These are phyloP conservation scores for Suaeda aralocaspica DNA, from an alignment of 148 eudicot species.

Conservation along the genomic window DNA sequence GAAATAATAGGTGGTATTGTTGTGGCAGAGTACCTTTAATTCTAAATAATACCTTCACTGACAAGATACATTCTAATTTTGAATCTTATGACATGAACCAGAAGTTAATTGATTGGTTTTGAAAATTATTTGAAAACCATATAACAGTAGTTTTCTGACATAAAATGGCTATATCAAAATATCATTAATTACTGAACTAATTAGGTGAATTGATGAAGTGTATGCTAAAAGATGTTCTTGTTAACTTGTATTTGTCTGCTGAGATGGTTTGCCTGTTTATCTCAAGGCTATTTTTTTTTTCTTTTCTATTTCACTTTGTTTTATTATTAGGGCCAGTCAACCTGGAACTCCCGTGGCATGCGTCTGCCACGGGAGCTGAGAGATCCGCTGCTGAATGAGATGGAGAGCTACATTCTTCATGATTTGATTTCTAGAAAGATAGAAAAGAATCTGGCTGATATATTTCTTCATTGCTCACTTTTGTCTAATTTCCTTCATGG, in stretches of 20 bases:
- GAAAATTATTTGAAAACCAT: too few species aligned
- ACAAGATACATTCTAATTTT: too few species aligned
- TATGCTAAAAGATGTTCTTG: background rate
- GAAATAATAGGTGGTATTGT: too few species aligned
- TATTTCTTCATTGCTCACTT: slow-evolving; percentile 59
- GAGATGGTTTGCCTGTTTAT: background rate
- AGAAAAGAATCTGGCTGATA: slow-evolving; percentile 51
- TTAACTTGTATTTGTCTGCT: background rate
- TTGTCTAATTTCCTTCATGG: slow-evolving; percentile 67
- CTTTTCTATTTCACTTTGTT: slow-evolving; percentile 9
- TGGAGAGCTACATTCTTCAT: slow-evolving; percentile 64
- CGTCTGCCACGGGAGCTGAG: slow-evolving; percentile 68
- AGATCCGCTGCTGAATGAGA: slow-evolving; percentile 64
- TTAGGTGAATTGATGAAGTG: too few species aligned
- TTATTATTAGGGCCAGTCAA: slow-evolving; percentile 31
- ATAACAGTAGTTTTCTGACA: too few species aligned
- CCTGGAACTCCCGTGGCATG: slow-evolving; percentile 36
- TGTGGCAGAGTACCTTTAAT: too few species aligned
- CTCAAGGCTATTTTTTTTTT: background rate
- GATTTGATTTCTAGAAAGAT: slow-evolving; percentile 39
- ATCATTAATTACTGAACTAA: too few species aligned
- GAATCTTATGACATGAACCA: too few species aligned
- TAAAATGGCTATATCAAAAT: too few species aligned
- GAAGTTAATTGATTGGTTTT: too few species aligned
- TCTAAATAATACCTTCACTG: too few species aligned